These are phyloP conservation scores for Schizochytrium sp. DNA, from an alignment of 108 stramenopile species.

Conservation along the genomic window DNA sequence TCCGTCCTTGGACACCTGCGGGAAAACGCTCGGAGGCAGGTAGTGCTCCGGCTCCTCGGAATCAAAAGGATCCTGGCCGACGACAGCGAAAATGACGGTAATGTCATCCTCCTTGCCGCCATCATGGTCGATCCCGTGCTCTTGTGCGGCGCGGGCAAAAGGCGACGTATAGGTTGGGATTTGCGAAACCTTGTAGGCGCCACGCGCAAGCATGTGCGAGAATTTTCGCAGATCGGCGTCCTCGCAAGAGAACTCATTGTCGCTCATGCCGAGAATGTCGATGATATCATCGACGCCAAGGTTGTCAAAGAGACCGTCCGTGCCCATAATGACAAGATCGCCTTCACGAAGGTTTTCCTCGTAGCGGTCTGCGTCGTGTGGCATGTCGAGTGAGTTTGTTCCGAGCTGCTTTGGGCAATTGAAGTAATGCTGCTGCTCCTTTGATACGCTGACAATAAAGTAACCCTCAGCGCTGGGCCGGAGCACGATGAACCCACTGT, in stretches of 20 bases:
- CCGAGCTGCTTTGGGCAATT: constrained; percentile 11
- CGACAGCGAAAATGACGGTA: background rate
- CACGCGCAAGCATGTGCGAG: background rate
- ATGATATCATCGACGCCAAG: background rate
- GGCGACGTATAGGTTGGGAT: background rate
- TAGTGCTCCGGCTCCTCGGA: background rate
- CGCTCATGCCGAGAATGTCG: background rate
- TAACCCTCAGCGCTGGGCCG: background rate
- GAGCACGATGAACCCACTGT: background rate
- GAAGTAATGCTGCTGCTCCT: constrained; percentile 7
- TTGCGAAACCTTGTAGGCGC: background rate
- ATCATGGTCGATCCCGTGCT: background rate
- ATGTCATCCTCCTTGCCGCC: constrained; percentile 14
- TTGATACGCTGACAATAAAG: background rate
- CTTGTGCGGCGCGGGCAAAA: background rate
- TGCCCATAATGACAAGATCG: constrained; percentile 23
- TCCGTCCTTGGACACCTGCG: background rate
- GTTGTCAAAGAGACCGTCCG: constrained; percentile 34
- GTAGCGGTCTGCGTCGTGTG: constrained; percentile 17
- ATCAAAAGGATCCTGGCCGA: background rate
- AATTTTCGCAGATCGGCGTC: background rate
- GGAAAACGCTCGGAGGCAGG: background rate
- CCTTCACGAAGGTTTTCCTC: background rate
- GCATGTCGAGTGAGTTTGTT: background rate
- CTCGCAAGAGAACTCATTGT: background rate